phyloP scores from a whole-genome alignment of 2,329 filamentous ascomycete genomes.

The Verticillium klebahnii region DNA sequence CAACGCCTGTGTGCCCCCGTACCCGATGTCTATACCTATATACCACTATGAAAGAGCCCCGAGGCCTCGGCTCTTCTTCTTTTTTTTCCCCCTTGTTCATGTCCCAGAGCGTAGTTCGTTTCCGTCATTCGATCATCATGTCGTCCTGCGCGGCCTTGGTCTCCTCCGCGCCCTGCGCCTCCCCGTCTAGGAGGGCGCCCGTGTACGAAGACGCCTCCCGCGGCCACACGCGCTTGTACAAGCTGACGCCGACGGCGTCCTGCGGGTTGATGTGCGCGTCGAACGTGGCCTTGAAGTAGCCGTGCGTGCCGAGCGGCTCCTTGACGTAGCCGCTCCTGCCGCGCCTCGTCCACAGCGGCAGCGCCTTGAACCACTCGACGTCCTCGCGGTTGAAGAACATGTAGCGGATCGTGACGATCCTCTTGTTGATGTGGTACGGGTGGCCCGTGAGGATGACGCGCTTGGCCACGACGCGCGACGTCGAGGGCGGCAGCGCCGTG shows the following conservation, averaged over 20 bases:
- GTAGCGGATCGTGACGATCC: conserved; percentile 92
- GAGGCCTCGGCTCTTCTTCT: background rate
- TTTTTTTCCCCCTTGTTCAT: background rate
- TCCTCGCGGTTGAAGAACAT: conserved; percentile 99
- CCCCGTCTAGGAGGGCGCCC: conserved; percentile 35
- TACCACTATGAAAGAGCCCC: background rate
- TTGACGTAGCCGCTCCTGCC: conserved; percentile 89
- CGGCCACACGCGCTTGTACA: conserved; percentile 85
- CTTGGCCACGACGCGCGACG: conserved; percentile 81
- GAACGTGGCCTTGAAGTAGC: conserved; percentile 99
- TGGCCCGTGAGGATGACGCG: conserved; percentile 91
- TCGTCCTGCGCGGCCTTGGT: conserved; percentile 18
- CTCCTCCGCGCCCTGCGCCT: conserved; percentile 8
- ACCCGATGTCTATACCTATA: background rate
- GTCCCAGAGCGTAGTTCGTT: background rate
- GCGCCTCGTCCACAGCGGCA: conserved; percentile 89
- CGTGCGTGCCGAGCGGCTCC: conserved; percentile 90
- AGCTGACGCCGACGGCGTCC: conserved; percentile 85
- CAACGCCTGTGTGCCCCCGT: background rate
- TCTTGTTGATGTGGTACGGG: conserved; percentile 98
- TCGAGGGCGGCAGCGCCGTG: conserved; percentile 75
- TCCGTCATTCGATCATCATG: conserved; percentile 33
- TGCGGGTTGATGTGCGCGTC: conserved; percentile 94
- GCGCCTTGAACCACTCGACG: conserved; percentile 94
- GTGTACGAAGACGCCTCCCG: conserved; percentile 53